These are phyloP conservation scores for Straminergon stramineum DNA, from an alignment of 225 moss, liverwort and hornwort genomes.

Conservation along the genomic window DNA sequence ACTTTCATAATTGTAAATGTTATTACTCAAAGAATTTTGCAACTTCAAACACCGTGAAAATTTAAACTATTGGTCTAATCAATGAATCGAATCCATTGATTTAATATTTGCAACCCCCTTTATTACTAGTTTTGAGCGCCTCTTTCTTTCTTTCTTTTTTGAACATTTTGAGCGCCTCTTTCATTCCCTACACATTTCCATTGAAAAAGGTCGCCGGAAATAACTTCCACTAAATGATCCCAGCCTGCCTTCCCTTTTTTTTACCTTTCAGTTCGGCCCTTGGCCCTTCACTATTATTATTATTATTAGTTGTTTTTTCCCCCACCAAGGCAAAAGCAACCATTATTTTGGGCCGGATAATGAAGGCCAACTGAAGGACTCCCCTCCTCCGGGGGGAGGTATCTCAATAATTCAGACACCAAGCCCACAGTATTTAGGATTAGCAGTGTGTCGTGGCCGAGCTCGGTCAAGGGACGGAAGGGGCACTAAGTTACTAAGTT, in stretches of 20 bases:
- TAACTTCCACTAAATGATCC: too few species aligned
- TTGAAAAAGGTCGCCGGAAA: neutral
- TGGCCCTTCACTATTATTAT: neutral
- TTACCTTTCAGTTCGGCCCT: too few species aligned
- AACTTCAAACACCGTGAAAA: neutral
- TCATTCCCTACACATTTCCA: too few species aligned
- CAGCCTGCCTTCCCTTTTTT: too few species aligned
- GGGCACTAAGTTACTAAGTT: neutral
- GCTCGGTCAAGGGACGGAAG: neutral
- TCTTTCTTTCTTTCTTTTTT: neutral
- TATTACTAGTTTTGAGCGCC: neutral
- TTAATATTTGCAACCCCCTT: neutral
- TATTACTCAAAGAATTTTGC: accelerated
- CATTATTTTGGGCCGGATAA: neutral
- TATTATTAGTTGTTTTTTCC: neutral
- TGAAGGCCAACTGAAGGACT: neutral
- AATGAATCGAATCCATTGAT: accelerated
- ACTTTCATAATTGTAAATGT: too few species aligned
- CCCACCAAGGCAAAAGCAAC: neutral
- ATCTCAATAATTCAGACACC: neutral
- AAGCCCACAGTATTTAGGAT: neutral
- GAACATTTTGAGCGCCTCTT: neutral
- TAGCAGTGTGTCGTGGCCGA: neutral
- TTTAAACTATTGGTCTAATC: neutral
- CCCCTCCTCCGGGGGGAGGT: neutral